phyloP scores from a whole-genome alignment of 2,329 filamentous ascomycete genomes.

The Colletotrichum trifolii region DNA sequence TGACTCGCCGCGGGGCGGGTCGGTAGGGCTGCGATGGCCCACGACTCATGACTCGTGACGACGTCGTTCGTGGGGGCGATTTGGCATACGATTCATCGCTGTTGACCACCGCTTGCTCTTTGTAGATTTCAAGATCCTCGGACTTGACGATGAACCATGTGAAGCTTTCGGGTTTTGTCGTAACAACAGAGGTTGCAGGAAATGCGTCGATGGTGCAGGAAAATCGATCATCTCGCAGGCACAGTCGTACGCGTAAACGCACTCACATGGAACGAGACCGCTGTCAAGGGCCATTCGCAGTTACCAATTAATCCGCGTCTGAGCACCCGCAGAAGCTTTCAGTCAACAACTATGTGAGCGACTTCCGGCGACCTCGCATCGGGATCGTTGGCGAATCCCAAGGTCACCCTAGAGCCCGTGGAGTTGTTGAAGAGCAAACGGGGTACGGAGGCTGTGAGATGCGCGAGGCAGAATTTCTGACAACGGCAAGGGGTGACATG shows the following conservation, averaged over 20 bases:
- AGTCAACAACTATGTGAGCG: too few relatives aligned
- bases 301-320: not conserved
- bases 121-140: not conserved
- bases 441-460: not conserved
- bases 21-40: slow-evolving; percentile 23
- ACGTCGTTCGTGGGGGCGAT: not conserved
- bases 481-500: not conserved
- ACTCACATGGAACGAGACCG: too few relatives aligned
- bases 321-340: not conserved
- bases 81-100: not conserved
- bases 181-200: too few relatives aligned
- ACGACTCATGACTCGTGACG: slow-evolving; percentile 19
- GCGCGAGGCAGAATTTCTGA: not conserved
- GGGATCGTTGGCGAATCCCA: too few relatives aligned
- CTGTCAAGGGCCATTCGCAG: too few relatives aligned
- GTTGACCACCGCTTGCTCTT: not conserved
- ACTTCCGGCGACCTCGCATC: too few relatives aligned
- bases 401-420: not conserved
- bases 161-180: too few relatives aligned
- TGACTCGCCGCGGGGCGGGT: slow-evolving; percentile 6
- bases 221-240: too few relatives aligned
- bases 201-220: too few relatives aligned
- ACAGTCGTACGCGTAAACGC: too few relatives aligned
- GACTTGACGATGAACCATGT: not conserved
- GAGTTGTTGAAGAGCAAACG: not conserved